Conservation (phyloP, 2,329 filamentous ascomycete species). For the Alternaria gaisen region DNA sequence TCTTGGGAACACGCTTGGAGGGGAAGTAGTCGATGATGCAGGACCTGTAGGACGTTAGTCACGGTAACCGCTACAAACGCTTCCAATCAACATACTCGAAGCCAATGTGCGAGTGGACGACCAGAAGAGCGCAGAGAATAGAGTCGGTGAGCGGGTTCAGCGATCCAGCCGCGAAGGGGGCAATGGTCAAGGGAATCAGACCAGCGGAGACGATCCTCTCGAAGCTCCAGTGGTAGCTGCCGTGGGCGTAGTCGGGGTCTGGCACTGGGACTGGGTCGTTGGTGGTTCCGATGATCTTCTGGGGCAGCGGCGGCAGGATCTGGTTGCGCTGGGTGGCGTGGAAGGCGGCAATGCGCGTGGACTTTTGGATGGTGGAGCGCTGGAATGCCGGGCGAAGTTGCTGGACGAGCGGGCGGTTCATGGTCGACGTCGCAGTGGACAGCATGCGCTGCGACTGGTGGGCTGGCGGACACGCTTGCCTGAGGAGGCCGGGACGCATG, state of each 20-base stretch:
- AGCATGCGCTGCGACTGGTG: slow-evolving; percentile 56
- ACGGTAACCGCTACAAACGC: slow-evolving; percentile 2
- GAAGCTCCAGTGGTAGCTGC: slow-evolving; percentile 98
- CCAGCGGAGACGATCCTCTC: slow-evolving; percentile 82
- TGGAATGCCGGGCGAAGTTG: slow-evolving; percentile 53
- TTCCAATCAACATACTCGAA: slow-evolving; percentile 71
- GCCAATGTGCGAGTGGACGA: slow-evolving; percentile 95
- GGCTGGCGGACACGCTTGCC: slow-evolving; percentile 55
- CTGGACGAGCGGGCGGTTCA: slow-evolving; percentile 48
- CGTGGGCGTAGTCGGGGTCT: slow-evolving; percentile 76
- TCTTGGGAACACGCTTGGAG: slow-evolving; percentile 70
- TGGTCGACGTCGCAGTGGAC: slow-evolving; percentile 52
- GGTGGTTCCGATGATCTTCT: slow-evolving; percentile 81
- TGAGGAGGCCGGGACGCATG: slow-evolving; percentile 60
- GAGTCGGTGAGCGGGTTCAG: slow-evolving; percentile 91
- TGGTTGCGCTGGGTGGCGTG: slow-evolving; percentile 79
- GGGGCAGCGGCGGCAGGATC: slow-evolving; percentile 84
- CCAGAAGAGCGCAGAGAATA: slow-evolving; percentile 79
- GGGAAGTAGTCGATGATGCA: slow-evolving; percentile 94
- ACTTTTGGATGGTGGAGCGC: slow-evolving; percentile 52
- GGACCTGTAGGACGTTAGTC: slow-evolving; percentile 56
- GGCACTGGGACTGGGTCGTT: slow-evolving; percentile 88
- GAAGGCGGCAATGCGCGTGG: slow-evolving; percentile 76
- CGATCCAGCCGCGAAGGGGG: slow-evolving; percentile 90
- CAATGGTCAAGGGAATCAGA: slow-evolving; percentile 85